phyloP scores from a whole-genome alignment of 306 rosid genomes.

The Lotus japonicus region DNA sequence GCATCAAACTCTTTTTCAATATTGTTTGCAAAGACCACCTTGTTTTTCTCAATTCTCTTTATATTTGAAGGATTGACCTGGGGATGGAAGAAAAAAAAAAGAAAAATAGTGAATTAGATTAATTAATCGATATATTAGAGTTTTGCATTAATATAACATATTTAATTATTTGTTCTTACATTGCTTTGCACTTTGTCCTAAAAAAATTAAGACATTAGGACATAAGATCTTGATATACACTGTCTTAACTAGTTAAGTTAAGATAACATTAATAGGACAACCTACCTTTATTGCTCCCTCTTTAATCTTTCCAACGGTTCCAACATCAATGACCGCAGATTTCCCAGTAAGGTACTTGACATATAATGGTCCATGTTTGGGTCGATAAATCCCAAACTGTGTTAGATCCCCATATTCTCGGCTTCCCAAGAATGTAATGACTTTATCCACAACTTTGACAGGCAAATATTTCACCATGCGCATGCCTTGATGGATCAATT shows the following conservation, averaged over 20 bases:
- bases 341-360: conserved; percentile 29
- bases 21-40: conserved; percentile 32
- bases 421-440: background rate
- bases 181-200: too few species aligned
- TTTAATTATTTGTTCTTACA: too few species aligned
- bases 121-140: too few species aligned
- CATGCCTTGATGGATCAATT: conserved; percentile 35
- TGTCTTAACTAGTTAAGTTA: too few species aligned
- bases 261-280: too few species aligned
- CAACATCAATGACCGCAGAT: conserved; percentile 45
- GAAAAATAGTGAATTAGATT: too few species aligned
- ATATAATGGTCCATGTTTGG: conserved; percentile 39
- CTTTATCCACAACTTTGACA: conserved; percentile 11
- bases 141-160: too few species aligned
- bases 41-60: conserved; percentile 26
- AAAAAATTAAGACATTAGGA: too few species aligned
- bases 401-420: conserved; percentile 34
- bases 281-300: conserved; percentile 41
- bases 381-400: conserved; percentile 24
- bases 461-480: conserved; percentile 21
- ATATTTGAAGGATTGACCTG: conserved; percentile 42
- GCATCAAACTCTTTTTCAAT: conserved; percentile 34
- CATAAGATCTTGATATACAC: too few species aligned
- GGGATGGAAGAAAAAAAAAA: too few species aligned
- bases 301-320: conserved; percentile 35